Evolutionary conservation across 371 early-diverging fungal species (phyloP).

Genomic region (Sporodiniella umbellata): DNA sequence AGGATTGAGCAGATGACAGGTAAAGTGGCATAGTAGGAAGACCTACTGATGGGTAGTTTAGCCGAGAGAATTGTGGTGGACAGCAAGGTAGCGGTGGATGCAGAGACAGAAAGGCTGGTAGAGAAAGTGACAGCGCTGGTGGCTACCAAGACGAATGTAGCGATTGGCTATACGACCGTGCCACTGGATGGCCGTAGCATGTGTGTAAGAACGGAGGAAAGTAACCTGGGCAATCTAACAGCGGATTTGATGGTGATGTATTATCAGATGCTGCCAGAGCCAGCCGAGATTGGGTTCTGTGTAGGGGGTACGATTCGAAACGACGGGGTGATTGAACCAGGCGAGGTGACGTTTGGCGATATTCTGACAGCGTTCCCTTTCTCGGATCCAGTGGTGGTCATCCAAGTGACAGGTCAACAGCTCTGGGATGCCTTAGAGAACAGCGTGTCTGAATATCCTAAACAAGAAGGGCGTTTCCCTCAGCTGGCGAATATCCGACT

Average conservation of each 20-base stretch:
- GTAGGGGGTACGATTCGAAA: constrained; percentile 62
- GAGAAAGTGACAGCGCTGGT: constrained; percentile 35
- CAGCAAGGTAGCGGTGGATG: constrained; percentile 28
- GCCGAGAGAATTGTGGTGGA: constrained; percentile 42
- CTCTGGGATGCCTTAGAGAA: constrained; percentile 58
- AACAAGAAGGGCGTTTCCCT: constrained; percentile 66
- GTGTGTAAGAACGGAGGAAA: constrained; percentile 51
- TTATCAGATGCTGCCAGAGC: constrained; percentile 32
- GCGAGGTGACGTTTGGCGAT: constrained; percentile 54
- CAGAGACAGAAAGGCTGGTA: constrained; percentile 36
- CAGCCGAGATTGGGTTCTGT: constrained; percentile 46
- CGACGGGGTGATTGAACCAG: constrained; percentile 51
- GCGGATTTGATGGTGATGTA: constrained; percentile 58
- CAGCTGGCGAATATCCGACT: constrained; percentile 59
- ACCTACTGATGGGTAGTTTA: neutral
- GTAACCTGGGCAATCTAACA: constrained; percentile 56
- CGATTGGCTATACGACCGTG: constrained; percentile 47
- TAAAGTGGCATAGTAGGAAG: too few relatives aligned
- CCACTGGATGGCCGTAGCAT: constrained; percentile 56
- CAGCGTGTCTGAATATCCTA: constrained; percentile 57
- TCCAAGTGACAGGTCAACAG: constrained; percentile 53
- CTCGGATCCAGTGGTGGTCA: constrained; percentile 60
- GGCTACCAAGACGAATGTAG: constrained; percentile 36
- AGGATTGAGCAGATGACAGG: too few relatives aligned
- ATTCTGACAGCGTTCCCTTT: constrained; percentile 64